Base-by-base conservation (phyloP, 345 rosid genomes). In the Pistacia integerrima region DNA sequence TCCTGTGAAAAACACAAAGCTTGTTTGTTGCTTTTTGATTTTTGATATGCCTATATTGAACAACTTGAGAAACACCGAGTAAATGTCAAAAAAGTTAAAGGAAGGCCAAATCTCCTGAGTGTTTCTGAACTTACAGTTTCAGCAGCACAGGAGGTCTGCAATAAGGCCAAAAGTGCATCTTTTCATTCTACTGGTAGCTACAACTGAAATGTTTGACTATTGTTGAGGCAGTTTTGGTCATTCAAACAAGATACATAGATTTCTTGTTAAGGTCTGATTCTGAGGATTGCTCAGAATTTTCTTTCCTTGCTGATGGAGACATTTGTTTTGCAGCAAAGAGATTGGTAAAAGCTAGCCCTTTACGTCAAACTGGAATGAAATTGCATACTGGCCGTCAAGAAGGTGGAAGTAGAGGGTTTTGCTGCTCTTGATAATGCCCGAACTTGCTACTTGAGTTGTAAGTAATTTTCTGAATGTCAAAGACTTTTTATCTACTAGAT, bases 331-430 rank as follows among this genome's bases (percentile, higher is more conserved):
- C 91, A 92, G 97, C 92, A 13, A 90, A 88, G 75, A 83, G 88
- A 82, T 63, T 92, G 73, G 92, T 83, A 33, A 88, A 86, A 78
- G 90, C 90, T 75, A 84, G 73, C 70, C 94, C 97, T 65, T 76
- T 84, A 0, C 89, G 90, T 48, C 84, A 87, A 13, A 73, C 82
- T 16, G 97, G 97, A 69, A 92, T 92, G 91, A 92, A 85, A 73
- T 71, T 92, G 84, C 90, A 87, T 25, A 76, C 77, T 41, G 72
- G 80, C 72, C 83, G 14, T 10, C 89, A 84, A 64, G 84, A 86
- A 77, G 81, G 79, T 62, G 81, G 85, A 62, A 81, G 89, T 84
- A 72, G 91, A 56, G 61, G 80, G 68, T 86, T 91, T 64, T 92
- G 94, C 73, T 92, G 97, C 90, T 81, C 90, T 25, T 82, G 73